Base-by-base conservation (phyloP, 495 filamentous ascomycete species). In the Hypoxylon rickii region DNA sequence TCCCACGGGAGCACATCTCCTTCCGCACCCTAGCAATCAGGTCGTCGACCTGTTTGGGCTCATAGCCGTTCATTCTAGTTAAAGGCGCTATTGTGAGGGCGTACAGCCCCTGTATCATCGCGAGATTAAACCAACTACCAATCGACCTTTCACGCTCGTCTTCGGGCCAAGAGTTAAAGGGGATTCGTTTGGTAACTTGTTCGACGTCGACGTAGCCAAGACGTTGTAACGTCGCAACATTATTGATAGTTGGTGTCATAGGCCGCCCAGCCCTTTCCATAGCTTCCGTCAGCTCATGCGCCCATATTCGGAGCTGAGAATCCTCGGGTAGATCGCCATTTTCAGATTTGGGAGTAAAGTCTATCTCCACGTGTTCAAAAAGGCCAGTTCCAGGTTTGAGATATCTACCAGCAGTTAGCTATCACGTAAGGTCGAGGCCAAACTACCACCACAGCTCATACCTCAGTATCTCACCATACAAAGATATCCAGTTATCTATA, bases 361-460 rank as follows among this genome's bases (percentile, higher is more conserved):
- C 91, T 24, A 97, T 89, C 66, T 97, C 93, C n/a, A 96, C 84
- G 47, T 96, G 92, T 70, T 97, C 93, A 39, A 96, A 76, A 71
- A 82, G 85, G 8, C 89, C 92, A 49, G 69, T 73, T 3, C 87
- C 85, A 7, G 92, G 90, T 54, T 82, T 86, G n/a, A 96, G 80
- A 61, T 96, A 91, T 33, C 86, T 85, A 41, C 69, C 32, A 69
- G 57, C 26, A n/a, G 42, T 57, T 38, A 43, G 38, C 33, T 3
- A 44, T 47, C 12, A 48, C 39, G 38, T 40, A 24, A 16, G 22
- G 12, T 15, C 24, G 36, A 13, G 43, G 34, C n/a, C 44, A 41
- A 40, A 42, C 34, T 32, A 17, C 20, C 24, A 45, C 33, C 16
- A 18, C 24, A 33, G 11, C 58, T 40, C 83, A 61, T 74, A 88